A percentile compares a stretch with the other conserved stretches of the same genome.
Evolutionary conservation across 495 filamentous ascomycete genomes (phyloP).

Genomic region (Penicillium bovifimosum): DNA sequence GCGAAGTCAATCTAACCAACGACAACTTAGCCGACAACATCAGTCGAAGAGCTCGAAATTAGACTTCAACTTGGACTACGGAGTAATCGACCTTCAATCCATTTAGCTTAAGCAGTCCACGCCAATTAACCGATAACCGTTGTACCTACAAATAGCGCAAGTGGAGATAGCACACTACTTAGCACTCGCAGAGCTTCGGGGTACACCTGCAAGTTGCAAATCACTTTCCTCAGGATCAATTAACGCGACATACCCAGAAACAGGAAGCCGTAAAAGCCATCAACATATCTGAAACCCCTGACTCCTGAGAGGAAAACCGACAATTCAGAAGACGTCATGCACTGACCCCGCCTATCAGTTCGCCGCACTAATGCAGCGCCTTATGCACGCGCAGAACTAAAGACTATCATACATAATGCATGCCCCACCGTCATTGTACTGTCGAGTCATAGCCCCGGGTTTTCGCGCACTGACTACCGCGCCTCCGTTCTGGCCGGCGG

Average conservation of each 20-base stretch:
- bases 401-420: constrained; percentile 2
- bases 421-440: constrained; percentile 15
- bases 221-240: constrained; percentile 6
- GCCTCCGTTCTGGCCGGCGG: constrained; percentile 20
- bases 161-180: neutral
- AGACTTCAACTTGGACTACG: no score
- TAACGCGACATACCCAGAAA: neutral
- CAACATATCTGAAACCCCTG: constrained; percentile 11
- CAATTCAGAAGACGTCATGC: constrained; percentile 14
- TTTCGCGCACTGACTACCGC: constrained; percentile 23
- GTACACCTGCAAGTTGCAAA: constrained; percentile 11
- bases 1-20: neutral
- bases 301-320: constrained; percentile 4
- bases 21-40: neutral
- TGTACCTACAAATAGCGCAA: neutral
- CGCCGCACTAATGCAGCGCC: constrained; percentile 25
- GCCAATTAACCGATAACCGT: neutral
- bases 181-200: constrained; percentile 1
- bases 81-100: neutral
- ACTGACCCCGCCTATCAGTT: constrained; percentile 26
- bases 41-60: neutral
- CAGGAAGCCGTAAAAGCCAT: neutral
- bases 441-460: constrained; percentile 19
- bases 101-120: no score
- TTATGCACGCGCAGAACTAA: constrained; percentile 18